Evolutionary conservation across 2,329 filamentous ascomycete genomes (phyloP), one percentile per base, ranked within the genome.

Genomic region (Arthroderma uncinatum): DNA sequence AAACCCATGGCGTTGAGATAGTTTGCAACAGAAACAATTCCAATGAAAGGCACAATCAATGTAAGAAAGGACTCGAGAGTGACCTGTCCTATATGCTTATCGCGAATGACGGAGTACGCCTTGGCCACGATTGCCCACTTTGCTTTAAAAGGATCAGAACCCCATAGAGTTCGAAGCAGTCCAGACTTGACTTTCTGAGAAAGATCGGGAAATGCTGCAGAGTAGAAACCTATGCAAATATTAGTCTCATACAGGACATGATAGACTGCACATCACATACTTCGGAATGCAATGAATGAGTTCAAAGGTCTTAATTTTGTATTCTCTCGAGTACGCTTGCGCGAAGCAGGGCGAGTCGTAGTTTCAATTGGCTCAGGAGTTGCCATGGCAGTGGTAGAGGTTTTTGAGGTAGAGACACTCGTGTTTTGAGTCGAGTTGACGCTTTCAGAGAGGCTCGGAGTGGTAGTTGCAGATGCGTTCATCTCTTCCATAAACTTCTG

Each of bases 111-210:
- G 33, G 79, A 81, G 71, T 79, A 82, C 16, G 78, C 76, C 64
- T 79, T 79, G 52, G 78, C 76, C 58, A 81, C 66, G 59, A 82
- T 68, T 52, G 71, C 71, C 78, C 78, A 81, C 62, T 78, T 74
- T 59, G 73, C 71, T 62, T 78, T 74, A 69, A 75, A 76, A 50
- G 70, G 71, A 61, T 82, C 79, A 36, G 70, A 67, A 53, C 72
- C 66, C 79, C 79, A 82, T 59, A 81, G 69, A 30, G 67, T 64
- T 21, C 71, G 75, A 59, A 82, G 66, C 60, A 76, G 70, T 12
- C 73, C 74, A 40, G 79, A 82, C 56, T 78, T 76, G 40, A 71
- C 70, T 69, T 80, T 81, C 68, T 82, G 80, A 37, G 74, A 74
- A 53, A 72, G 66, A 30, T 69, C 68, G 6, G 72, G 71, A 62